Conservation (phyloP, 2,329 filamentous ascomycete species). For the Penicillium sp. region DNA sequence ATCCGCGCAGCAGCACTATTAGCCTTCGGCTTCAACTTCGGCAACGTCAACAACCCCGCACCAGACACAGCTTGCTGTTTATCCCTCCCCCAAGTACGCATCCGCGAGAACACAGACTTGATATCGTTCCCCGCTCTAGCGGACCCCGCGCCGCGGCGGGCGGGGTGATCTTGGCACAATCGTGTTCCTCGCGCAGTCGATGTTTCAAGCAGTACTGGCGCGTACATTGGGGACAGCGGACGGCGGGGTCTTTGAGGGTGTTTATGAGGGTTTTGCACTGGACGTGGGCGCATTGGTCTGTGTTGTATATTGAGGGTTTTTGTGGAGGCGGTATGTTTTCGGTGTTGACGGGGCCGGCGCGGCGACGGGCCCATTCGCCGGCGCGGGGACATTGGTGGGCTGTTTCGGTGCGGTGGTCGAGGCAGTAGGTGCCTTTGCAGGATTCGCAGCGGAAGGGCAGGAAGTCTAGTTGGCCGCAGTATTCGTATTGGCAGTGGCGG, state of each 20-base stretch:
- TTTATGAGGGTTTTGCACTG: constrained; percentile 53
- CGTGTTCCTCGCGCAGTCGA: constrained; percentile 64
- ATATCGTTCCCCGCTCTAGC: constrained; percentile 56
- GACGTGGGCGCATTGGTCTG: constrained; percentile 49
- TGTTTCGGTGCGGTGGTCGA: constrained; percentile 85
- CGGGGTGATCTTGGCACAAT: constrained; percentile 71
- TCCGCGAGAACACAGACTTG: constrained; percentile 67
- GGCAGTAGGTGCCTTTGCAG: constrained; percentile 78
- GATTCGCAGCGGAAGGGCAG: constrained; percentile 91
- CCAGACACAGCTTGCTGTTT: constrained; percentile 65
- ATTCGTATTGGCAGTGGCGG: constrained; percentile 82
- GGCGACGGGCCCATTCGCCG: constrained; percentile 58
- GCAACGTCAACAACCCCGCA: constrained; percentile 52
- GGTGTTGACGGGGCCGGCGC: constrained; percentile 29
- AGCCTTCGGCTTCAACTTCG: constrained; percentile 56
- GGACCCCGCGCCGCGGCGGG: constrained; percentile 48
- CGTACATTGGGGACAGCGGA: constrained; percentile 50
- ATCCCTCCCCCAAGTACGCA: constrained; percentile 74
- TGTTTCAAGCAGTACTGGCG: constrained; percentile 52
- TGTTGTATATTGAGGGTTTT: constrained; percentile 56
- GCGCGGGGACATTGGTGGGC: constrained; percentile 66
- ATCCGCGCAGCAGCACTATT: constrained; percentile 57
- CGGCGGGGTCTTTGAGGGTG: constrained; percentile 49
- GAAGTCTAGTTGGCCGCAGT: constrained; percentile 94
- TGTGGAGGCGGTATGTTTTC: constrained; percentile 33